Evolutionary conservation across 352 stramenopile genomes (phyloP).

Genomic region (Phytophthora citrophthora): DNA sequence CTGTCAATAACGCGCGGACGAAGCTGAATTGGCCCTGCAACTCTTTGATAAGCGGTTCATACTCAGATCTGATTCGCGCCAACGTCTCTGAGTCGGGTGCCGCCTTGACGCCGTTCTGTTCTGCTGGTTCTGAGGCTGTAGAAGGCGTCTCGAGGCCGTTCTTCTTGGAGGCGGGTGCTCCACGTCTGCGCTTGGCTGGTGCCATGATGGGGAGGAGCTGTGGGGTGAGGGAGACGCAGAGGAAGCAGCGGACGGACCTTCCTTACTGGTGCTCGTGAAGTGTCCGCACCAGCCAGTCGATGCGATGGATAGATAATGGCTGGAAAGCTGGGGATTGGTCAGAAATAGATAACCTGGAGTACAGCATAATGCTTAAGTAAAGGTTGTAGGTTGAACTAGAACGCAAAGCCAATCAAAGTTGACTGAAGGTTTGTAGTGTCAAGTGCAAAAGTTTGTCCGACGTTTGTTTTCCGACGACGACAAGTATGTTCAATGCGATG

Average conservation of each 20-base stretch:
- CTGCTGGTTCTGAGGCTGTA: background rate
- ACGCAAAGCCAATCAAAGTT: background rate
- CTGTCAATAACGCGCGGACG: constrained; percentile 65
- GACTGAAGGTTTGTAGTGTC: background rate
- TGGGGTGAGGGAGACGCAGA: background rate
- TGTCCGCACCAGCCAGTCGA: constrained; percentile 15
- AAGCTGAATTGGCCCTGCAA: constrained; percentile 57
- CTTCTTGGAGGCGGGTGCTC: constrained; percentile 15
- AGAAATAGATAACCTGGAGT: background rate
- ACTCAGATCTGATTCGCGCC: constrained; percentile 30
- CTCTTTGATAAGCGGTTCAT: constrained; percentile 29
- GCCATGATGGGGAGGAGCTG: constrained; percentile 29
- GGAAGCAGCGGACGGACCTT: background rate
- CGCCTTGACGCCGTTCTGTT: constrained; percentile 12
- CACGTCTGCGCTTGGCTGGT: constrained; percentile 47
- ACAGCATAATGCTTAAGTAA: background rate
- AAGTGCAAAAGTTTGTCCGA: background rate
- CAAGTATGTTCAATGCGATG: too few species aligned
- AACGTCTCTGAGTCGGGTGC: constrained; percentile 4
- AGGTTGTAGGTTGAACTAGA: background rate
- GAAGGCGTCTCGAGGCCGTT: constrained; percentile 16
- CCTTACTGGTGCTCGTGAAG: constrained; percentile 1
- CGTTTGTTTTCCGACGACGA: background rate
- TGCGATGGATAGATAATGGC: constrained; percentile 1
- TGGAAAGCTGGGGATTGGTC: background rate